phyloP scores from a whole-genome alignment of 306 rosid genomes.

The Trichosanthes truncata region DNA sequence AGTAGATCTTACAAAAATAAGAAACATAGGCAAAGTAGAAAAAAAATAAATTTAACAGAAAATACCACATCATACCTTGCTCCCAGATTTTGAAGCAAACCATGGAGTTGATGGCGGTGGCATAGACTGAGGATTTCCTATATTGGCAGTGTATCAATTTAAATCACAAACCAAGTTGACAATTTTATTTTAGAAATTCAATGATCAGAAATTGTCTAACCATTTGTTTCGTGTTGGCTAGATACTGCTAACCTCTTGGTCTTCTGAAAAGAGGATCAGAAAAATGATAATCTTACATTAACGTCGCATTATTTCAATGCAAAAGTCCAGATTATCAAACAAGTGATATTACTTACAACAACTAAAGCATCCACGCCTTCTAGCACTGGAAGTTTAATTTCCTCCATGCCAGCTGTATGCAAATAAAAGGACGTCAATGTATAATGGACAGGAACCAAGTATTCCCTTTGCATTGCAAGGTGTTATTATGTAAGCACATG shows the following conservation, averaged over 20 bases:
- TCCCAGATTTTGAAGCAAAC: slow-evolving; percentile 54
- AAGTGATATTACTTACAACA: slow-evolving; percentile 34
- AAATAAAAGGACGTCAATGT: slow-evolving; percentile 4
- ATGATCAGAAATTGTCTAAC: slow-evolving; percentile 26
- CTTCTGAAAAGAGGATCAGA: slow-evolving; percentile 29
- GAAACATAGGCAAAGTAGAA: neutral
- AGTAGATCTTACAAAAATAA: neutral
- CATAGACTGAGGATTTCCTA: slow-evolving; percentile 35
- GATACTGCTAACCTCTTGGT: slow-evolving; percentile 28
- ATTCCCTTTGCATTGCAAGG: neutral
- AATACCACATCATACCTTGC: slow-evolving; percentile 33
- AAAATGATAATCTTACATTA: slow-evolving; percentile 6
- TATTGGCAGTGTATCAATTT: slow-evolving; percentile 5
- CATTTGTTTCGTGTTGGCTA: slow-evolving; percentile 31
- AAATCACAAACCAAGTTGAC: slow-evolving; percentile 9
- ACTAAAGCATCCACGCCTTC: slow-evolving; percentile 66
- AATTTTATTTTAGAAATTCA: neutral
- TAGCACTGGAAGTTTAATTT: slow-evolving; percentile 53
- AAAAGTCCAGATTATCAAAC: slow-evolving; percentile 2
- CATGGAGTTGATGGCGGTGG: slow-evolving; percentile 28
- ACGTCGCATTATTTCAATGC: neutral
- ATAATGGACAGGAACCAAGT: neutral
- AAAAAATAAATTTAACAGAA: neutral
- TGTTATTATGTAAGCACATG: neutral
- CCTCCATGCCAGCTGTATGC: slow-evolving; percentile 47